Evolutionary conservation across 306 rosid genomes (phyloP), one percentile per base, ranked within the genome.

Genomic region (Morella rubra): DNA sequence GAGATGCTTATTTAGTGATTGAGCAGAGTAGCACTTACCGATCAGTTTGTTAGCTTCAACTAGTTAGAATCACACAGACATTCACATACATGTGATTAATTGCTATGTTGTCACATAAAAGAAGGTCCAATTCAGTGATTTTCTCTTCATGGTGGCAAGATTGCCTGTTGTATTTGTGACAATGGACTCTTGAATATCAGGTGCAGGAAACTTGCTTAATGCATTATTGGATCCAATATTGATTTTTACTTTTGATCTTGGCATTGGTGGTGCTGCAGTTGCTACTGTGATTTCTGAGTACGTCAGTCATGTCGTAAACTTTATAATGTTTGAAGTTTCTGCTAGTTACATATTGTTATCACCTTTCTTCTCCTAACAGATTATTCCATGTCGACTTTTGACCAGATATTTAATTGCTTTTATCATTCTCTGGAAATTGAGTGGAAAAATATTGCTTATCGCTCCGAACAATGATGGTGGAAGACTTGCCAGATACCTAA

Each of bases 211-310:
- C 84, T 54, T 92, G 69, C 91, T 95, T 61, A 89, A 92, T 83
- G 90, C 84, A 77, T 69, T 90, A 77, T 73, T 95, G 92, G 93
- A 83, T 82, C 84, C 90, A 73, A 73, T 95, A 75, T 79, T 95
- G 76, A 90, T 95, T 76, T 92, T 90, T 82, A 58, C 52, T 74
- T 77, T 74, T 66, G 90, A 89, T 74, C 68, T 95, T 79, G 98
- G 98, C 64, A 68, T 95, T 80, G 75, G 87, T 12, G 98, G 98
- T 76, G 98, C 97, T 73, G 99, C 97, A 16, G 58, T 87, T 79
- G 80, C 99, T 71, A 90, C 91, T 0, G 95, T 92, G 92, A 92
- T 87, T 64, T 90, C 97, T 88, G 97, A 95, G 97, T 95, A 92
- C 74, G 96, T 92, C 93, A 75, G 70, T 45, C 80, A 88, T 90